Conservation (phyloP, 495 filamentous ascomycete species). For the Tetracladium setigerum region DNA sequence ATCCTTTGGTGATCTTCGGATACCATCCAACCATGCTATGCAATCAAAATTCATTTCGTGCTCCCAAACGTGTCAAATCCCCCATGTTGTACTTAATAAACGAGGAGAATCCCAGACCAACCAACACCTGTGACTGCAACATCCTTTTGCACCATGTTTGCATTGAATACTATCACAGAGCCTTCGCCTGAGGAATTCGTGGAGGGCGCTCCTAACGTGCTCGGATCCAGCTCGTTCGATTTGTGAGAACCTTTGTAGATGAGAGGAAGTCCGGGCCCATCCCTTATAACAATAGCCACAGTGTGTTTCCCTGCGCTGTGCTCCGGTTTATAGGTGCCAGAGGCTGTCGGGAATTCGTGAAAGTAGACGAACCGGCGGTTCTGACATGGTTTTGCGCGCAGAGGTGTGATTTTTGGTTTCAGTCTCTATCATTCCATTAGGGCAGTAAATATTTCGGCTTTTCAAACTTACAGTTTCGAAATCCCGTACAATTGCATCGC, state of each 20-base stretch:
- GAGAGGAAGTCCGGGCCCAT: constrained; percentile 1
- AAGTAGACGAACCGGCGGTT: not conserved
- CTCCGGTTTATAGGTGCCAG: not conserved
- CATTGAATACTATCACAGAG: constrained; percentile 2
- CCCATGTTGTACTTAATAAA: not conserved
- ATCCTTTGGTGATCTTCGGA: too few relatives aligned
- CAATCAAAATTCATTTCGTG: constrained; percentile 1
- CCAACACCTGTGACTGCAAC: not conserved
- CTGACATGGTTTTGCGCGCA: not conserved
- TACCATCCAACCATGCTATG: not conserved
- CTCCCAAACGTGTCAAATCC: not conserved
- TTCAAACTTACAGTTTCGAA: constrained; percentile 2
- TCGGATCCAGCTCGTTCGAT: not conserved
- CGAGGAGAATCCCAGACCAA: constrained; percentile 1
- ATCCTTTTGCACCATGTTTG: constrained; percentile 1
- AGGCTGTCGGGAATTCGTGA: too few relatives aligned
- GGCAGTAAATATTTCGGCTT: not conserved
- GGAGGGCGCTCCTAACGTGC: not conserved
- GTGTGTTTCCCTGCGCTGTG: not conserved
- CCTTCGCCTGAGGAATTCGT: not conserved
- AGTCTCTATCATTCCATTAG: too few relatives aligned
- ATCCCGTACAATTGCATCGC: not conserved
- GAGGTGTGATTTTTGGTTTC: constrained; percentile 1
- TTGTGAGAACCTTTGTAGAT: constrained; percentile 3
- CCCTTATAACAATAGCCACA: not conserved